A percentile compares a stretch with the other conserved stretches of the same genome.
Conservation (phyloP, 2,329 filamentous ascomycete species). For the Hymenoscyphus scutula region DNA sequence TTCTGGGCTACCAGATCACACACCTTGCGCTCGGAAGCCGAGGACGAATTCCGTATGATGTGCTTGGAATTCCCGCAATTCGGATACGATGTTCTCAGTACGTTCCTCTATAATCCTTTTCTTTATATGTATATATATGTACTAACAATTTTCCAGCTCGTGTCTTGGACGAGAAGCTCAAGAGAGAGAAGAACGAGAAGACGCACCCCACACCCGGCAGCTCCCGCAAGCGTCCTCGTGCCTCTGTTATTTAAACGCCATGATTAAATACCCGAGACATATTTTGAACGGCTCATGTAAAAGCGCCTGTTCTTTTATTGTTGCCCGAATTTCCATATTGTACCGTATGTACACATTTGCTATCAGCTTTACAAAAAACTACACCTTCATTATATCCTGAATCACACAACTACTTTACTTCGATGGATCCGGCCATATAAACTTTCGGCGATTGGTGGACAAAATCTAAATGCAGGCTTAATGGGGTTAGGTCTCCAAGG, state of each 20-base stretch:
- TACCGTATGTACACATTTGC: background rate
- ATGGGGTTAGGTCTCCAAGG: background rate
- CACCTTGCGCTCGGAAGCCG: slow-evolving; percentile 79
- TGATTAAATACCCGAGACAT: background rate
- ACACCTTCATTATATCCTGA: background rate
- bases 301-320: background rate
- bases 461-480: background rate
- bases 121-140: background rate
- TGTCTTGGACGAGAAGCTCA: slow-evolving; percentile 65
- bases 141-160: slow-evolving; percentile 46
- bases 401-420: background rate
- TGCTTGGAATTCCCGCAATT: slow-evolving; percentile 91
- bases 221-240: slow-evolving; percentile 55
- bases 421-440: background rate
- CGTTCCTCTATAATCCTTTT: slow-evolving; percentile 31
- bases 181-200: slow-evolving; percentile 60
- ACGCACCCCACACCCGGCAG: slow-evolving; percentile 45
- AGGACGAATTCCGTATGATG: slow-evolving; percentile 78
- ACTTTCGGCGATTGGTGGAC: background rate
- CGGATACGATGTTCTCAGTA: slow-evolving; percentile 86
- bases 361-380: background rate
- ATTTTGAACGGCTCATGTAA: background rate
- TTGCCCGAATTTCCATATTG: background rate
- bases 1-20: slow-evolving; percentile 86
- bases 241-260: slow-evolving; percentile 38